These are phyloP conservation scores for Apiospora sp. DNA, from an alignment of 2,329 filamentous ascomycete genomes.

Conservation along the genomic window DNA sequence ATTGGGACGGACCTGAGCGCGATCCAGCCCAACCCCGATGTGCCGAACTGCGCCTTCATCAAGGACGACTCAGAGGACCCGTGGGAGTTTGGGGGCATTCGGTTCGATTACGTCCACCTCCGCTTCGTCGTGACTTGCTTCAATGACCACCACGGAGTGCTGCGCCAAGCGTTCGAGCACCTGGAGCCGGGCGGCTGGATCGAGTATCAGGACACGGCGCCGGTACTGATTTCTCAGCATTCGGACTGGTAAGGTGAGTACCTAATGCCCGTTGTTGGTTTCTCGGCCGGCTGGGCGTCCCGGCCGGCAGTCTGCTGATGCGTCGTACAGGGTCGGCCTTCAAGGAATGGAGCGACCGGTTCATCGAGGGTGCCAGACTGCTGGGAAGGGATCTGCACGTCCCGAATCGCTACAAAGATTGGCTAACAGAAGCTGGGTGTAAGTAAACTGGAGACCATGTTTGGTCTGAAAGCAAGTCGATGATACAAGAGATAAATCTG, in stretches of 20 bases:
- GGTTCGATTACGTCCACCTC: slow-evolving; percentile 24
- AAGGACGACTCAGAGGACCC: slow-evolving; percentile 18
- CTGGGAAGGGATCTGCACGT: too few species aligned
- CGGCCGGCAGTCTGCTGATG: too few species aligned
- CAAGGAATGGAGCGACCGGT: background rate
- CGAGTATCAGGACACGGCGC: slow-evolving; percentile 23
- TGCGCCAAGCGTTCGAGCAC: slow-evolving; percentile 24
- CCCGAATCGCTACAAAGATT: too few species aligned
- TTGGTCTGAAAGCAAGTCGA: too few species aligned
- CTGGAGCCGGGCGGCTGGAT: slow-evolving; percentile 25
- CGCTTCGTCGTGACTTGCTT: slow-evolving; percentile 25
- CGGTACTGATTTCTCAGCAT: too few species aligned
- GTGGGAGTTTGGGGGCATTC: slow-evolving; percentile 13
- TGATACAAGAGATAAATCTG: background rate
- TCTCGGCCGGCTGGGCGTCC: too few species aligned
- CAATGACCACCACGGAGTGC: slow-evolving; percentile 18
- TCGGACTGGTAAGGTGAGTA: too few species aligned
- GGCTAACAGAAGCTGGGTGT: slow-evolving; percentile 19
- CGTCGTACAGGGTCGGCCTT: too few species aligned
- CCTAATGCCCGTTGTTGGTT: too few species aligned
- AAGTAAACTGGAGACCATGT: background rate
- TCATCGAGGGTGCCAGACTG: too few species aligned
- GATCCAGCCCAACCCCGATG: slow-evolving; percentile 16
- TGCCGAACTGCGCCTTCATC: slow-evolving; percentile 5
- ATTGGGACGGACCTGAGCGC: slow-evolving; percentile 23